Conservation (phyloP, 768 basidiomycete species). For the Mycena maculata region DNA sequence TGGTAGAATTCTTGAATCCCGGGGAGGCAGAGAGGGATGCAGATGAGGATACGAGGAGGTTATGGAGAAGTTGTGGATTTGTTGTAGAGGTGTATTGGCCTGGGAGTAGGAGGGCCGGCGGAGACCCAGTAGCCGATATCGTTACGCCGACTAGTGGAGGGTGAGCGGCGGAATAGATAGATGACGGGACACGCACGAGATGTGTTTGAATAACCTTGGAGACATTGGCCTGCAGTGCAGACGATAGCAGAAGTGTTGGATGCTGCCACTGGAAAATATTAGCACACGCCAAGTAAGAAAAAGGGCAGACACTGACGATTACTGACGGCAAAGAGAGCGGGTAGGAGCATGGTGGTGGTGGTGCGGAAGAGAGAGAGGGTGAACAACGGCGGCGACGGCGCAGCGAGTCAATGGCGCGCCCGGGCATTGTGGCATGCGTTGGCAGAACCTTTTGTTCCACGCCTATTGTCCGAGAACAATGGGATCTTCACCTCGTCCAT, state of each 20-base stretch:
- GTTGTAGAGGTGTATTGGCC: constrained; percentile 72
- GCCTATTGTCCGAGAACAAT: constrained; percentile 31
- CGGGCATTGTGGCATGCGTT: constrained; percentile 27
- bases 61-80: constrained; percentile 68
- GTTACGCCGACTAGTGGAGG: constrained; percentile 64
- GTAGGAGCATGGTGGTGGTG: constrained; percentile 25
- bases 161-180: background rate
- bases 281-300: background rate
- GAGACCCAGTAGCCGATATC: constrained; percentile 60
- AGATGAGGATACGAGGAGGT: constrained; percentile 65
- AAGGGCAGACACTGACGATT: constrained; percentile 12
- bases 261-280: constrained; percentile 36
- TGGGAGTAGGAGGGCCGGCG: constrained; percentile 65
- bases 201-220: constrained; percentile 72
- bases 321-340: constrained; percentile 22
- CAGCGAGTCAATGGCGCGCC: constrained; percentile 14
- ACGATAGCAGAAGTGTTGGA: constrained; percentile 63
- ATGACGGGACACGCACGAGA: constrained; percentile 50
- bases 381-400: constrained; percentile 2
- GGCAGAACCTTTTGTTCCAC: constrained; percentile 22
- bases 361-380: constrained; percentile 22
- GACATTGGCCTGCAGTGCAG: constrained; percentile 79
- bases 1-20: constrained; percentile 64
- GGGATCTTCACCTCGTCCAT: constrained; percentile 1
- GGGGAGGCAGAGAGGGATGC: constrained; percentile 60